A percentile compares a stretch with the other conserved stretches of the same genome.
phyloP scores from a whole-genome alignment of 441 rosid genomes.

The Brassica balearica region DNA sequence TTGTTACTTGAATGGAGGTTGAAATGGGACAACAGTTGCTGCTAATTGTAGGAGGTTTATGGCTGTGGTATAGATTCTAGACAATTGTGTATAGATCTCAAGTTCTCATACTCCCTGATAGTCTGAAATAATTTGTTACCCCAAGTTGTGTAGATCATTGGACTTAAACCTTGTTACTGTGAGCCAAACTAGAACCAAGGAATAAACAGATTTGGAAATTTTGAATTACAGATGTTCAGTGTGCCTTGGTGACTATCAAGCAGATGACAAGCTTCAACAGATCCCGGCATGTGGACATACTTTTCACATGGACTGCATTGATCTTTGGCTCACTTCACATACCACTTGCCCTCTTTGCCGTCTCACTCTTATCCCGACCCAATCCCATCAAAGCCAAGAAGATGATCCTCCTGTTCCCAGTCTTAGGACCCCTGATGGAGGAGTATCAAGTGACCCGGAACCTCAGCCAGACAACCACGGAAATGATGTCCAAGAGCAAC shows the following conservation, averaged over 20 bases:
- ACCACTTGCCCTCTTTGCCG: constrained; percentile 93
- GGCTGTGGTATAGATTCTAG: background rate
- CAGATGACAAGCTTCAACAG: constrained; percentile 86
- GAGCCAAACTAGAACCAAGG: background rate
- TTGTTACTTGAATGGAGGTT: constrained; percentile 14
- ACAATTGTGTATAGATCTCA: background rate
- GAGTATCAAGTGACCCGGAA: constrained; percentile 20
- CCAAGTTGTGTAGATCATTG: background rate
- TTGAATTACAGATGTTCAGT: constrained; percentile 72
- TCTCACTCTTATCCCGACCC: constrained; percentile 58
- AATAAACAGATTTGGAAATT: constrained; percentile 4
- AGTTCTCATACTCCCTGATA: background rate
- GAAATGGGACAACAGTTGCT: background rate
- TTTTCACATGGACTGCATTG: constrained; percentile 94
- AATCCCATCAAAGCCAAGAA: constrained; percentile 43
- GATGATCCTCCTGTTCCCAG: constrained; percentile 32
- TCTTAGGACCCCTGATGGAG: constrained; percentile 22
- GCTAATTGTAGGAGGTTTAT: background rate
- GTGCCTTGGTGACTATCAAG: constrained; percentile 82
- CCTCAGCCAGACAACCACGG: constrained; percentile 21
- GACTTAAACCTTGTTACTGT: background rate
- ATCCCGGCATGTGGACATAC: constrained; percentile 86
- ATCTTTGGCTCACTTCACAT: constrained; percentile 82
- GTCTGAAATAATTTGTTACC: background rate
- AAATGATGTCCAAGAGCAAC: constrained; percentile 24